Percentiles rank a stretch among this genome's conserved stretches.
Evolutionary conservation across 2,329 filamentous ascomycete genomes (phyloP).

Genomic region (Colletotrichum destructivum): DNA sequence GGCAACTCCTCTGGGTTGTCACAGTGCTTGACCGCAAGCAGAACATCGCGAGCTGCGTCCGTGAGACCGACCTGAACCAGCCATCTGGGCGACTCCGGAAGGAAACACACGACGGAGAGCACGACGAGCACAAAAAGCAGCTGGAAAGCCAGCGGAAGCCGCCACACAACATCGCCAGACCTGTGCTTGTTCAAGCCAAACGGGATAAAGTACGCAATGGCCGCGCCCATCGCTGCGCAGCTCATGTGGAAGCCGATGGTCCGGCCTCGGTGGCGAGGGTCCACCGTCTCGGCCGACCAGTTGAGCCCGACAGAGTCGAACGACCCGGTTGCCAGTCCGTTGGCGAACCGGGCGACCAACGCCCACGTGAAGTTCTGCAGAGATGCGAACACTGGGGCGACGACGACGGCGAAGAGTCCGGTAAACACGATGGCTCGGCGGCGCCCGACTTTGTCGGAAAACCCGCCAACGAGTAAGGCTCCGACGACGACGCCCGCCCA

Average conservation of each 20-base stretch:
- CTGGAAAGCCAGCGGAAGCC: conserved; percentile 1
- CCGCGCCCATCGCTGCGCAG: conserved; percentile 5
- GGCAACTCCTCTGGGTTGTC: neutral
- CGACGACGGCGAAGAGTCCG: neutral
- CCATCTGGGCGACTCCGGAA: conserved; percentile 3
- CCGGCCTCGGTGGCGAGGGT: conserved; percentile 2
- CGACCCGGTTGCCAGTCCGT: conserved; percentile 5
- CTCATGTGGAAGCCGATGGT: conserved; percentile 5
- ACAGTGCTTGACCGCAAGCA: neutral
- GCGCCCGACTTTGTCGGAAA: conserved; percentile 9
- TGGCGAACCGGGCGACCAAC: neutral
- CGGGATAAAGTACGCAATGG: conserved; percentile 14
- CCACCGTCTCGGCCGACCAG: conserved; percentile 17
- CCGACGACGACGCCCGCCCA: conserved; percentile 20
- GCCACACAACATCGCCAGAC: conserved; percentile 11
- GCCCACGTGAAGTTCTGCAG: conserved; percentile 9
- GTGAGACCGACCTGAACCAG: neutral
- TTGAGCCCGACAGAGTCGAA: conserved; percentile 21
- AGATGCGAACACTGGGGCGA: conserved; percentile 8
- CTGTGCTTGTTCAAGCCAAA: conserved; percentile 6
- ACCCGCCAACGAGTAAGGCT: conserved; percentile 7
- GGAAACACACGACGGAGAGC: too few species aligned
- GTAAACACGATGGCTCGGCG: conserved; percentile 9
- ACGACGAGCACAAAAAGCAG: conserved; percentile 1
- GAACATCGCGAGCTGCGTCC: conserved; percentile 3